Evolutionary conservation across 176 grass and related monocot genomes (phyloP), one percentile per base, ranked within the genome.

Genomic region (Bolboschoenus planiculmis): DNA sequence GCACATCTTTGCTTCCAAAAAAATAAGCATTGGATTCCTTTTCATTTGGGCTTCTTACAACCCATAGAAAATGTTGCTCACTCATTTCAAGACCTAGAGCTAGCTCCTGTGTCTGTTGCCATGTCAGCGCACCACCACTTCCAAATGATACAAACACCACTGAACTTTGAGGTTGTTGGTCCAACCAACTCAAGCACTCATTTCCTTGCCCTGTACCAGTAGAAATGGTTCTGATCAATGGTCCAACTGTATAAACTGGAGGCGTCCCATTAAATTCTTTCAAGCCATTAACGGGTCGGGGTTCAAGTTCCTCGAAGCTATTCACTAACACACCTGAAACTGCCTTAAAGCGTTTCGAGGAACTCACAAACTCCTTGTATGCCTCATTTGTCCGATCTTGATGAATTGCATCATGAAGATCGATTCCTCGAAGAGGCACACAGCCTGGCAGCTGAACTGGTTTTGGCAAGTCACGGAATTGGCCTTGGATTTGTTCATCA

Each of bases 121-220:
- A 11, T 0, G 85, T 86, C 0, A 94, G 53, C 4, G 66, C 23
- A 0, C 92, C 89, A 10, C 80, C 89, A 47, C 79, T 88, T 1
- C 92, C 92, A 56, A 90, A 91, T 18, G 92, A 94, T 0, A 91
- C 87, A 81, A 89, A 94, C 16, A 94, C 1, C 18, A 89, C 89
- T 4, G 92, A 94, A 20, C 13, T 30, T 0, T 30, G n/a, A 0
- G 87, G 89, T 79, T 91, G 92, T 72, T 20, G 0, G 76, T 91
- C 93, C 0, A 95, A 87, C 93, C 93, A 10, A 90, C 56, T 79
- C 88, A 95, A 5, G 48, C 86, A 13, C 56, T 79, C 71, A 24
- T 33, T 37, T 5, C 10, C 21, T 1, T 56, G 55, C 18, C 55
- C 14, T 26, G 2, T 2, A 6, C 4, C 48, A 14, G 4, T 51